A percentile compares a stretch with the other conserved stretches of the same genome.
Evolutionary conservation across 164 flowering plant genomes (phyloP).

Genomic region (Magnolia changhungtana): DNA sequence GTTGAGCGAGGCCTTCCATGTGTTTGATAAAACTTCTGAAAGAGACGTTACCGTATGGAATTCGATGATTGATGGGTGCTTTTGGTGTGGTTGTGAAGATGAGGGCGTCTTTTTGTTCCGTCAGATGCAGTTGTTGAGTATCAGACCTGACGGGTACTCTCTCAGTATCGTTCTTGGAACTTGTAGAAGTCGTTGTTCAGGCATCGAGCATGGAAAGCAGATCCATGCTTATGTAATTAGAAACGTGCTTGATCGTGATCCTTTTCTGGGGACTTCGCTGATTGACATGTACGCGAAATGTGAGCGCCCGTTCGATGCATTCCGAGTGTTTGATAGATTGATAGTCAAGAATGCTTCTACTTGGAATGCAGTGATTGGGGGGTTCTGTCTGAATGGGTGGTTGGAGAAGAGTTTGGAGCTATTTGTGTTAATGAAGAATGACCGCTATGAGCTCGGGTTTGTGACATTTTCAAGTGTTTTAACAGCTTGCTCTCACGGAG

Average conservation of each 20-base stretch:
- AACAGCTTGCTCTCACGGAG: conserved; percentile 41
- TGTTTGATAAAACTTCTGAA: conserved; percentile 44
- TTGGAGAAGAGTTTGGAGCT: conserved; percentile 47
- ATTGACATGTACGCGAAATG: conserved; percentile 49
- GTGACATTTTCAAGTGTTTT: conserved; percentile 42
- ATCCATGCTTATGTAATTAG: conserved; percentile 54
- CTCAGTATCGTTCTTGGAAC: conserved; percentile 45
- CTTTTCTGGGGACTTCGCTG: conserved; percentile 49
- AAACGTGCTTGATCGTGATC: conserved; percentile 29
- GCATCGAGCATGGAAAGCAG: conserved; percentile 35
- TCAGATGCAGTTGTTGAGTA: conserved; percentile 37
- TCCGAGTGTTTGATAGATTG: conserved; percentile 32
- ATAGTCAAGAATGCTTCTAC: conserved; percentile 35
- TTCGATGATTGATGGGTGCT: conserved; percentile 54
- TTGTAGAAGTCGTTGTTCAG: conserved; percentile 13
- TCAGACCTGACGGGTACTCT: conserved; percentile 54
- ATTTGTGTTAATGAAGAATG: conserved; percentile 35
- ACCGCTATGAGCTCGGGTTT: conserved; percentile 28
- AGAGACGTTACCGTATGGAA: conserved; percentile 61
- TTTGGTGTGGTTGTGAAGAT: conserved; percentile 26
- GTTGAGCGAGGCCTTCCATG: conserved; percentile 33
- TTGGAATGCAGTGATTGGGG: conserved; percentile 67
- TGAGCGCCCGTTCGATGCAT: conserved; percentile 30
- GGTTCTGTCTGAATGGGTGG: conserved; percentile 43
- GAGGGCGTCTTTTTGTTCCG: conserved; percentile 42